A percentile compares a stretch with the other conserved stretches of the same genome.
These are phyloP conservation scores for Euphrasia arctica DNA, from an alignment of 305 asterid species.

Conservation along the genomic window DNA sequence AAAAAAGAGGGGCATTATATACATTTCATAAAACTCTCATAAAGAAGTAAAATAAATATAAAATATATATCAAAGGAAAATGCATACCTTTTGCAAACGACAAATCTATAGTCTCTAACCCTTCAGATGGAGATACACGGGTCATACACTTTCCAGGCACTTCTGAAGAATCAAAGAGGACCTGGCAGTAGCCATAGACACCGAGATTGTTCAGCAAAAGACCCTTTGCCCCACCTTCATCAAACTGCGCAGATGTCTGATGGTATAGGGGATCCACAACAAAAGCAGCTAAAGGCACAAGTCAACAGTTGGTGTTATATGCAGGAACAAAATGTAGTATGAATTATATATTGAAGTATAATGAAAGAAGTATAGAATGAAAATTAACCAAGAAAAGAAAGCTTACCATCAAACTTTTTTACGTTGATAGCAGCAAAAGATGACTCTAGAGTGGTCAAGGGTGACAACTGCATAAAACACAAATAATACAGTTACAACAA, in stretches of 20 bases:
- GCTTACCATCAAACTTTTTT: conserved; percentile 73
- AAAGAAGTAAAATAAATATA: conserved; percentile 9
- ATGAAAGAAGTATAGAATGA: background rate
- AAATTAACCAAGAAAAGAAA: conserved; percentile 19
- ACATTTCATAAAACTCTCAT: conserved; percentile 2
- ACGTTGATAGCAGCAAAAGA: conserved; percentile 79
- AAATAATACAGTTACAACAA: conserved; percentile 20
- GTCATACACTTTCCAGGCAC: conserved; percentile 74
- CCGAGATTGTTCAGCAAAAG: conserved; percentile 92
- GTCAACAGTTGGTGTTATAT: conserved; percentile 18
- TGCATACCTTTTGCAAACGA: conserved; percentile 79
- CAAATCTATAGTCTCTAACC: conserved; percentile 54
- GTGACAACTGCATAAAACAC: conserved; percentile 74
- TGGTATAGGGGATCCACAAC: conserved; percentile 98
- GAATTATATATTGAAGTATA: background rate
- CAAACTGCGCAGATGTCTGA: conserved; percentile 98
- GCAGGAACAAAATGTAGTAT: background rate
- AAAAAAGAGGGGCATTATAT: conserved; percentile 28
- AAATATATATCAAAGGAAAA: background rate
- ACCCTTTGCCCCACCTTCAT: conserved; percentile 99
- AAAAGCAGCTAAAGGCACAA: conserved; percentile 58
- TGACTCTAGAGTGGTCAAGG: conserved; percentile 85
- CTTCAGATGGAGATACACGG: conserved; percentile 34
- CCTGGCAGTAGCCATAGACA: conserved; percentile 83
- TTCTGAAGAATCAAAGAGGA: conserved; percentile 91